These are phyloP conservation scores for Cystobasidium ongulense DNA, from an alignment of 768 basidiomycete species.

Conservation along the genomic window DNA sequence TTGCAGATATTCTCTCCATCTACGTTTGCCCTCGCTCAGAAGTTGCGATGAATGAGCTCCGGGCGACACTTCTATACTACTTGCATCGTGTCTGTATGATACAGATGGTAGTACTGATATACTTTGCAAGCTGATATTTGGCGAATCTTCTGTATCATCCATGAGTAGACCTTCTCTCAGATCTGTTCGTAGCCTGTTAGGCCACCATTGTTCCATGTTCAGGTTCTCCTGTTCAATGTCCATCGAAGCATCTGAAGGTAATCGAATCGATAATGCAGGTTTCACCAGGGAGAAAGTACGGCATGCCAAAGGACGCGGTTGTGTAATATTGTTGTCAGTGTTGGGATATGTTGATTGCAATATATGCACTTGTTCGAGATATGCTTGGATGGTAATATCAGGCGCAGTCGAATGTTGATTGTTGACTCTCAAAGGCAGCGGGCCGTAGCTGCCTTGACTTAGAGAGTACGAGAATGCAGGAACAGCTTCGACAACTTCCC, in stretches of 20 bases:
- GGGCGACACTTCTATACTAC: neutral
- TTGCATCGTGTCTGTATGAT: neutral
- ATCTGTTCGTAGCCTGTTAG: conserved; percentile 9
- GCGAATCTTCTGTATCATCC: conserved; percentile 19
- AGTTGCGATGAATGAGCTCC: neutral
- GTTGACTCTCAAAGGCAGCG: conserved; percentile 8
- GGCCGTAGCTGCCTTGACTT: conserved; percentile 22
- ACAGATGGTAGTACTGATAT: neutral
- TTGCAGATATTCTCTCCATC: conserved; percentile 6
- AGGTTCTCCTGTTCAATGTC: neutral
- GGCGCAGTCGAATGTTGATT: neutral
- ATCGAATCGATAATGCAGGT: too few relatives aligned
- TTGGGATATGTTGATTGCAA: neutral
- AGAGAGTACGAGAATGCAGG: conserved; percentile 29
- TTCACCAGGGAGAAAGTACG: too few relatives aligned
- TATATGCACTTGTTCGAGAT: conserved; percentile 1
- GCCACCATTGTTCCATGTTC: conserved; percentile 11
- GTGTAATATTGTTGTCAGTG: too few relatives aligned
- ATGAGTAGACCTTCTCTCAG: conserved; percentile 11
- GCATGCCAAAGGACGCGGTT: neutral
- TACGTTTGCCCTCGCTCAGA: neutral
- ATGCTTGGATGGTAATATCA: neutral
- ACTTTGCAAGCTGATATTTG: neutral
- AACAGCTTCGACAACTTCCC: conserved; percentile 29
- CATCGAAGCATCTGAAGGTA: too few relatives aligned